Conservation (phyloP, 2,329 filamentous ascomycete species). For the Immersiporthe knoxdaviesiana region DNA sequence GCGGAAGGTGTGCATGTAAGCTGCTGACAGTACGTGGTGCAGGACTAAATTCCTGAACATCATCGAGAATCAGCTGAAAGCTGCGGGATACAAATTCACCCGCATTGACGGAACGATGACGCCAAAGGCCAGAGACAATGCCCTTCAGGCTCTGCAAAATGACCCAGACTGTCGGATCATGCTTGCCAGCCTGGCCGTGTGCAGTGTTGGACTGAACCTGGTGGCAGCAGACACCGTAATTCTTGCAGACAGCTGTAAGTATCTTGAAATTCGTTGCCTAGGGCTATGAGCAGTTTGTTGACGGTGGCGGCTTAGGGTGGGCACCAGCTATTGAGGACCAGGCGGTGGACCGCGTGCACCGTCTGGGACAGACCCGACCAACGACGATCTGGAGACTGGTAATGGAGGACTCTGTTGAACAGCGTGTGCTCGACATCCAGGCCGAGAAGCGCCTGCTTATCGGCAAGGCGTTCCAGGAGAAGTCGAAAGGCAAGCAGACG, state of each 20-base stretch:
- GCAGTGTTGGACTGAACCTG: slow-evolving; percentile 83
- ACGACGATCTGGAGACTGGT: slow-evolving; percentile 82
- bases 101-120: slow-evolving; percentile 84
- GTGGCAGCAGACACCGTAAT: slow-evolving; percentile 86
- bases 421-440: slow-evolving; percentile 78
- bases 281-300: not conserved
- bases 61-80: slow-evolving; percentile 68
- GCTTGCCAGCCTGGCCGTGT: slow-evolving; percentile 80
- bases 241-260: slow-evolving; percentile 72
- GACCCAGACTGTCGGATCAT: slow-evolving; percentile 73
- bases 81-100: slow-evolving; percentile 63
- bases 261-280: not conserved
- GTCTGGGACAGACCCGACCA: slow-evolving; percentile 78
- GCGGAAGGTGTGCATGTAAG: not conserved
- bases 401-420: slow-evolving; percentile 80
- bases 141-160: slow-evolving; percentile 68
- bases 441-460: slow-evolving; percentile 78
- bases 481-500: slow-evolving; percentile 57
- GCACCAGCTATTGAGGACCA: slow-evolving; percentile 92
- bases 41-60: slow-evolving; percentile 70
- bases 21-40: not conserved
- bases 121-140: slow-evolving; percentile 69
- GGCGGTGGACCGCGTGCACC: slow-evolving; percentile 84
- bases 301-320: slow-evolving; percentile 61
- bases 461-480: slow-evolving; percentile 78